Evolutionary conservation across 2,329 filamentous ascomycete species (phyloP).

Genomic region (Penicillium hesseltinei): DNA sequence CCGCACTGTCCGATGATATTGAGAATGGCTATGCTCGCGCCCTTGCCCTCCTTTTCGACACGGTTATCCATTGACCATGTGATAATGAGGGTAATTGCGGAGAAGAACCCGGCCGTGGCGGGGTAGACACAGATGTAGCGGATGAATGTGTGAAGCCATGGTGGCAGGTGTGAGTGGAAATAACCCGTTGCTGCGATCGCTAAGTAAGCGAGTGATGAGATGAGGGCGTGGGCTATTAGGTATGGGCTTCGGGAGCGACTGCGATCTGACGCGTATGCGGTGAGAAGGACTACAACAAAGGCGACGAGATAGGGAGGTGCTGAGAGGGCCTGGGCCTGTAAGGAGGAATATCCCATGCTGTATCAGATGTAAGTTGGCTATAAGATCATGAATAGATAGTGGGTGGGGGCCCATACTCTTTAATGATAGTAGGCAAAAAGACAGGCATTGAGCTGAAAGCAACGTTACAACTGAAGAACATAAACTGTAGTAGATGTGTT

Average conservation of each 20-base stretch:
- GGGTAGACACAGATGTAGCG: slow-evolving; percentile 77
- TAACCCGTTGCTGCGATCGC: slow-evolving; percentile 56
- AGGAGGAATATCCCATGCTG: slow-evolving; percentile 67
- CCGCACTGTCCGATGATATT: slow-evolving; percentile 81
- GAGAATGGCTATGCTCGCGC: slow-evolving; percentile 74
- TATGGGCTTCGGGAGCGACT: slow-evolving; percentile 61
- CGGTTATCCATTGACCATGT: slow-evolving; percentile 91
- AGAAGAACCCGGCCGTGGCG: slow-evolving; percentile 77
- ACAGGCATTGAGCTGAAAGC: slow-evolving; percentile 85
- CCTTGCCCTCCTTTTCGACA: slow-evolving; percentile 64
- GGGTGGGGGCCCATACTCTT: slow-evolving; percentile 44
- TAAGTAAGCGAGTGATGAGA: slow-evolving; percentile 66
- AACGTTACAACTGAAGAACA: slow-evolving; percentile 87
- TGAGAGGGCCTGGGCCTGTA: slow-evolving; percentile 71
- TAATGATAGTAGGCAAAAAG: slow-evolving; percentile 78
- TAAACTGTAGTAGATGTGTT: slow-evolving; percentile 45
- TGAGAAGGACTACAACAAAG: slow-evolving; percentile 69
- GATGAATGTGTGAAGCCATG: slow-evolving; percentile 38
- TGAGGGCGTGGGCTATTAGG: slow-evolving; percentile 66
- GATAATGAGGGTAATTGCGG: slow-evolving; percentile 77
- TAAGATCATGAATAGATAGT: not conserved
- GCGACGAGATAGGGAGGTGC: slow-evolving; percentile 78
- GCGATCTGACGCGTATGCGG: slow-evolving; percentile 70
- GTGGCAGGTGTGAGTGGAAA: slow-evolving; percentile 40
- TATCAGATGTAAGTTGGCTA: not conserved